These are phyloP conservation scores for Alternaria sp. DNA, from an alignment of 2,329 filamentous ascomycete genomes.

Conservation along the genomic window DNA sequence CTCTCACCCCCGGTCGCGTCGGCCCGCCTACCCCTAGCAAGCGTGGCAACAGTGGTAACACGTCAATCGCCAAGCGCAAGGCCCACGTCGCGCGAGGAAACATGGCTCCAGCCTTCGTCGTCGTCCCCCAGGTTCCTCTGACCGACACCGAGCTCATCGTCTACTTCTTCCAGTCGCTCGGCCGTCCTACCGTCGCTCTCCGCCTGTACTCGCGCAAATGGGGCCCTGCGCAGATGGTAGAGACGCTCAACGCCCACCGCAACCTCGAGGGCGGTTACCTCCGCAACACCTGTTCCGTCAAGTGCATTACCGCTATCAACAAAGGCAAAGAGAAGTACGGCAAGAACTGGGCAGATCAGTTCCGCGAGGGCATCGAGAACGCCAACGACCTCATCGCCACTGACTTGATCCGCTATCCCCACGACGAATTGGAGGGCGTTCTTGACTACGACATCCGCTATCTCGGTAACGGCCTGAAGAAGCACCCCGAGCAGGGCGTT, in stretches of 20 bases:
- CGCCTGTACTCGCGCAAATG: slow-evolving; percentile 34
- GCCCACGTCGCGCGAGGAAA: slow-evolving; percentile 26
- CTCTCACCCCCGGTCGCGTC: slow-evolving; percentile 17
- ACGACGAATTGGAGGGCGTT: neutral
- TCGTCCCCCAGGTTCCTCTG: slow-evolving; percentile 31
- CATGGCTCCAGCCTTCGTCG: slow-evolving; percentile 16
- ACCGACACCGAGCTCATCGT: slow-evolving; percentile 40
- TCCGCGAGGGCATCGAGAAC: slow-evolving; percentile 6
- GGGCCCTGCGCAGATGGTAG: slow-evolving; percentile 30
- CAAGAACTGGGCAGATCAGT: slow-evolving; percentile 15
- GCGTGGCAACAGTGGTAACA: slow-evolving; percentile 8
- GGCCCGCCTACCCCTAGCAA: slow-evolving; percentile 13
- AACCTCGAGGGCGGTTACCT: slow-evolving; percentile 31
- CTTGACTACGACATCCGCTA: slow-evolving; percentile 25
- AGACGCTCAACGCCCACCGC: slow-evolving; percentile 33
- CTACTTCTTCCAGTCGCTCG: slow-evolving; percentile 40
- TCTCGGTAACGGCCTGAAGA: slow-evolving; percentile 20
- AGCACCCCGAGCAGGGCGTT: slow-evolving; percentile 16
- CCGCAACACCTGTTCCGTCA: slow-evolving; percentile 39
- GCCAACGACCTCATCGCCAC: slow-evolving; percentile 27
- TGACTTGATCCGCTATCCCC: slow-evolving; percentile 18
- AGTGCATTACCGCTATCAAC: slow-evolving; percentile 34
- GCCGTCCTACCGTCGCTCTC: slow-evolving; percentile 29
- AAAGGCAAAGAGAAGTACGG: slow-evolving; percentile 22
- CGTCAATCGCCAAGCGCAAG: slow-evolving; percentile 22